Percentiles rank a stretch among this genome's conserved stretches.
phyloP scores from a whole-genome alignment of 305 asterid genomes.

The Rubia tinctorum region DNA sequence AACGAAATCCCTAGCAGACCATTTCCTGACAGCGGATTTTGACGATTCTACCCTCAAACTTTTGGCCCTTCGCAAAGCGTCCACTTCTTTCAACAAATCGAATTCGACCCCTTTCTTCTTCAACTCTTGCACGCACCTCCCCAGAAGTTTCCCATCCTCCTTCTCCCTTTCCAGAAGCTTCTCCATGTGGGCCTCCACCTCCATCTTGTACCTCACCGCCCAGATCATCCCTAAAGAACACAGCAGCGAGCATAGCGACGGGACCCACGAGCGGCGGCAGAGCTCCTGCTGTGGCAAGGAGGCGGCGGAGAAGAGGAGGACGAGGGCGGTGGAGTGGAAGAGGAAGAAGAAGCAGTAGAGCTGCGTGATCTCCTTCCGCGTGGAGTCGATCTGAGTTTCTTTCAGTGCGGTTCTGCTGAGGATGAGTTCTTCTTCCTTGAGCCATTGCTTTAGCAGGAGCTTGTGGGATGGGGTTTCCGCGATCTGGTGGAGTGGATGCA shows the following conservation, averaged over 20 bases:
- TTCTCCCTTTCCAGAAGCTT: slow-evolving; percentile 67
- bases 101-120: slow-evolving; percentile 70
- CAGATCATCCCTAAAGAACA: slow-evolving; percentile 65
- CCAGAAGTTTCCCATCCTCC: slow-evolving; percentile 63
- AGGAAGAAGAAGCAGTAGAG: slow-evolving; percentile 70
- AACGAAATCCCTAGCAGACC: slow-evolving; percentile 74
- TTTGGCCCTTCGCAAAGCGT: slow-evolving; percentile 85
- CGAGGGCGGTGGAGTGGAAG: slow-evolving; percentile 67
- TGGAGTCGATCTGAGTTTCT: slow-evolving; percentile 60
- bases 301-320: slow-evolving; percentile 60
- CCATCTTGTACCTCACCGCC: slow-evolving; percentile 79
- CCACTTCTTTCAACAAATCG: slow-evolving; percentile 83
- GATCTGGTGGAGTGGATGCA: slow-evolving; percentile 79
- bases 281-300: slow-evolving; percentile 18
- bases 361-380: slow-evolving; percentile 58
- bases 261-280: slow-evolving; percentile 70
- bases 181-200: slow-evolving; percentile 56
- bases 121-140: slow-evolving; percentile 76
- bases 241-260: slow-evolving; percentile 65
- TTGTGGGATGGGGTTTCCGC: slow-evolving; percentile 71
- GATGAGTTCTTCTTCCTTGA: slow-evolving; percentile 75
- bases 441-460: slow-evolving; percentile 86
- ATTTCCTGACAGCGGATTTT: slow-evolving; percentile 40
- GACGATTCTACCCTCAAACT: slow-evolving; percentile 66
- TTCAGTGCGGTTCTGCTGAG: slow-evolving; percentile 69